Evolutionary conservation across 345 rosid genomes (phyloP).

Genomic region (Gynandropsis gynandra): DNA sequence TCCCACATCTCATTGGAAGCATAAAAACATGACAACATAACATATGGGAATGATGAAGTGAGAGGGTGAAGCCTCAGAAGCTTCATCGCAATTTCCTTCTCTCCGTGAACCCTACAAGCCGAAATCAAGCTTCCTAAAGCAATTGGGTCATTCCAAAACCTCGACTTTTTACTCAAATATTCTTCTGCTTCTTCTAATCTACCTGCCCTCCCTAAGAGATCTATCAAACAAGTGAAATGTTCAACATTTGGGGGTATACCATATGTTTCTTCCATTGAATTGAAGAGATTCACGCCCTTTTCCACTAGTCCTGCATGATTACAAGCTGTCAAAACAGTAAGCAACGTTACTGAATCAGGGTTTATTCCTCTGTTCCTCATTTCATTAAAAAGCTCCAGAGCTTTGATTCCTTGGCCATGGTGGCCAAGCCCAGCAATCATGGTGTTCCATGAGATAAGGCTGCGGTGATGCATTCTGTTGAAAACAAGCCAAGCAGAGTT

Average conservation of each 20-base stretch:
- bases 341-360: conserved; percentile 53
- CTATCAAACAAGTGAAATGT: conserved; percentile 57
- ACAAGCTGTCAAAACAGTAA: conserved; percentile 54
- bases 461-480: conserved; percentile 32
- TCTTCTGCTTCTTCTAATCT: conserved; percentile 45
- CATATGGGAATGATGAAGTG: conserved; percentile 43
- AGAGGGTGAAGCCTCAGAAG: conserved; percentile 38
- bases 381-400: conserved; percentile 39
- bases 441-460: conserved; percentile 61
- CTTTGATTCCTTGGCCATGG: conserved; percentile 47
- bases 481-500: conserved; percentile 32
- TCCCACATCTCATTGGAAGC: conserved; percentile 58
- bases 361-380: conserved; percentile 33
- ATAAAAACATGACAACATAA: conserved; percentile 49
- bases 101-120: conserved; percentile 43
- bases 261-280: conserved; percentile 39
- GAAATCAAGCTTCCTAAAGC: conserved; percentile 58
- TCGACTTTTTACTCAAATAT: conserved; percentile 25
- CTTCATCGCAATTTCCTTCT: conserved; percentile 34
- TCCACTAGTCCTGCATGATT: conserved; percentile 55
- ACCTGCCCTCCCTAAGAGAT: conserved; percentile 63
- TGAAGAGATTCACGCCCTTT: conserved; percentile 37
- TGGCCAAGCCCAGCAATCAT: conserved; percentile 49
- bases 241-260: conserved; percentile 43
- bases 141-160: conserved; percentile 39